Conservation (phyloP, 2,329 filamentous ascomycete species). For the Scytalidium sp. region DNA sequence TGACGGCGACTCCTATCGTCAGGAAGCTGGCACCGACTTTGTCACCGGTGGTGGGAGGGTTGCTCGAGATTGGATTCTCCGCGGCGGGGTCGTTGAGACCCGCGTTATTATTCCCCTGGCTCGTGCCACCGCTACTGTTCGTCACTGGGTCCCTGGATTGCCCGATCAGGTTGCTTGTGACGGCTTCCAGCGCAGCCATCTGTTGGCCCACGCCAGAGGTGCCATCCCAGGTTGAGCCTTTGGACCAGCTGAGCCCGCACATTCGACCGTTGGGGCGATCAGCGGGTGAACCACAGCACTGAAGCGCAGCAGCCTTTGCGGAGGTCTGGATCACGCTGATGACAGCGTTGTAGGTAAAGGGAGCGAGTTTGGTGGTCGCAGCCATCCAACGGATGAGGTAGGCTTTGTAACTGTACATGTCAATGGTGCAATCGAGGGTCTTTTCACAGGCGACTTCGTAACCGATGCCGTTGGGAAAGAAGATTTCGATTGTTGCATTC, state of each 20-base stretch:
- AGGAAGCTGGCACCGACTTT: constrained; percentile 37
- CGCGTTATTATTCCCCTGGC: constrained; percentile 32
- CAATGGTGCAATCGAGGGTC: constrained; percentile 56
- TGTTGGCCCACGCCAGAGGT: constrained; percentile 48
- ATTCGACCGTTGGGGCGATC: constrained; percentile 34
- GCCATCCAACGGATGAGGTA: constrained; percentile 61
- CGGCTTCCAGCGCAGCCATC: constrained; percentile 50
- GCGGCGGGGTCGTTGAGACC: constrained; percentile 16
- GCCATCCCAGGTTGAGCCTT: constrained; percentile 38
- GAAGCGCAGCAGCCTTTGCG: constrained; percentile 49
- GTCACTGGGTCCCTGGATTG: constrained; percentile 38
- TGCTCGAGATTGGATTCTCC: constrained; percentile 20
- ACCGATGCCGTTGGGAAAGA: constrained; percentile 36
- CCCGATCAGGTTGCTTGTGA: constrained; percentile 42
- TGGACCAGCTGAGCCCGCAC: constrained; percentile 43
- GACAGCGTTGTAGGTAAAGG: constrained; percentile 48
- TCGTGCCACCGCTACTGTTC: constrained; percentile 53
- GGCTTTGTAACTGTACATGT: constrained; percentile 63
- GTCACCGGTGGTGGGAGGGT: constrained; percentile 27
- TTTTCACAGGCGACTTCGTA: constrained; percentile 63
- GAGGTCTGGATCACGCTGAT: constrained; percentile 50
- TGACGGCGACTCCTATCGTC: constrained; percentile 26
- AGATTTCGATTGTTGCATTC: constrained; percentile 27
- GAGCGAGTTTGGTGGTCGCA: constrained; percentile 53
- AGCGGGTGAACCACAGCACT: constrained; percentile 43